A percentile compares a stretch with the other conserved stretches of the same genome.
phyloP scores from a whole-genome alignment of 495 filamentous ascomycete species.

The Penicillium alfredii region DNA sequence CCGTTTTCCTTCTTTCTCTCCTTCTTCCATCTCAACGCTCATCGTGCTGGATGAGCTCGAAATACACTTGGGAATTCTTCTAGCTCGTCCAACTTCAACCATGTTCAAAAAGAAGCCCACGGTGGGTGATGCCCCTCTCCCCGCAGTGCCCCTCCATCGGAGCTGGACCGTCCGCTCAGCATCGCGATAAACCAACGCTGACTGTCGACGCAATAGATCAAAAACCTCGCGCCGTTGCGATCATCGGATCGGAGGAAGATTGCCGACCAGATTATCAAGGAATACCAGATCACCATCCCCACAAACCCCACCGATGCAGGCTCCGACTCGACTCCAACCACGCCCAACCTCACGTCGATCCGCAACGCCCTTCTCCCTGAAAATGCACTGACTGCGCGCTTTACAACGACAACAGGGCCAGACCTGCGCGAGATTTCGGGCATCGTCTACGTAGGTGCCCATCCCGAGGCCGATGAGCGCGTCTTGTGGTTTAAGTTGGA shows the following conservation, averaged over 20 bases:
- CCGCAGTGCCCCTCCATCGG: conserved; percentile 25
- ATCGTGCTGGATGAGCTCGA: not conserved
- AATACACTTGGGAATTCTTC: too few species aligned
- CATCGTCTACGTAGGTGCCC: conserved; percentile 58
- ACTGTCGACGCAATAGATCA: conserved; percentile 46
- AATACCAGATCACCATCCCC: conserved; percentile 50
- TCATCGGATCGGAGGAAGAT: conserved; percentile 67
- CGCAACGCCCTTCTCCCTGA: conserved; percentile 62
- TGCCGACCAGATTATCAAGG: conserved; percentile 63
- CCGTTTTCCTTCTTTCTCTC: not conserved
- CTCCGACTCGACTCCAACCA: conserved; percentile 26
- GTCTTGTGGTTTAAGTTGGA: conserved; percentile 67
- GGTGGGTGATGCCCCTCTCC: conserved; percentile 34
- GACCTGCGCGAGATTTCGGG: conserved; percentile 58
- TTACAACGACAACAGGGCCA: conserved; percentile 64
- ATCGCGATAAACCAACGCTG: not conserved
- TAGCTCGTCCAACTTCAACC: conserved; percentile 3
- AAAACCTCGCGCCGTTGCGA: conserved; percentile 60
- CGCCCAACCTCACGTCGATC: conserved; percentile 46
- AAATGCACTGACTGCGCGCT: conserved; percentile 56
- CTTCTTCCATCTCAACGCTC: not conserved
- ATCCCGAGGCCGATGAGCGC: conserved; percentile 53
- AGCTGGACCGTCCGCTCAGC: not conserved
- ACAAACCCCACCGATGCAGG: conserved; percentile 27
- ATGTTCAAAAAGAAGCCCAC: conserved; percentile 84